Conservation (phyloP, 1,139 yeast genomes). For the Suhomyces guaymorum region DNA sequence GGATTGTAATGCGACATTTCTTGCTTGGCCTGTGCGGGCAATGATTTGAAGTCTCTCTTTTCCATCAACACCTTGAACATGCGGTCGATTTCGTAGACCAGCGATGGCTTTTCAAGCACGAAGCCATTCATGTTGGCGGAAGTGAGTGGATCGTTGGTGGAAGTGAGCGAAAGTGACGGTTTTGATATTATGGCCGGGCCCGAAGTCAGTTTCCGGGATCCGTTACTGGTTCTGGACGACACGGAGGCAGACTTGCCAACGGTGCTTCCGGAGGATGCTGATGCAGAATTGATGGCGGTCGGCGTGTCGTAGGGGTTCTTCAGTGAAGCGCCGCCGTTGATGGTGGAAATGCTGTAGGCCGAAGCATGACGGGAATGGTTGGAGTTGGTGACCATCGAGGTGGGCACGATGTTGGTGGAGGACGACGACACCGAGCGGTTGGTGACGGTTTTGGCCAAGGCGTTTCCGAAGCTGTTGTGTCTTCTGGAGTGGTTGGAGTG, state of each 20-base stretch:
- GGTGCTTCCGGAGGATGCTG: constrained; percentile 1
- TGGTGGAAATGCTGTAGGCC: constrained; percentile 33
- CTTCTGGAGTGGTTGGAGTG: constrained; percentile 9
- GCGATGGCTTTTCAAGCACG: constrained; percentile 54
- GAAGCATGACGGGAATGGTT: constrained; percentile 45
- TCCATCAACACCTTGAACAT: constrained; percentile 73
- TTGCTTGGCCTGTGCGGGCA: constrained; percentile 74
- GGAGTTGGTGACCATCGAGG: constrained; percentile 32
- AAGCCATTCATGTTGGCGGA: constrained; percentile 23
- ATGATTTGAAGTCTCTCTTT: constrained; percentile 76
- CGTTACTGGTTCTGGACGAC: constrained; percentile 2
- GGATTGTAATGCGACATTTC: constrained; percentile 76
- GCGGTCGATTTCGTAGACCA: constrained; percentile 60
- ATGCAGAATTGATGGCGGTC: constrained; percentile 8
- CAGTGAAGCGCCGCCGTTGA: constrained; percentile 6
- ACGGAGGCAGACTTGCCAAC: constrained; percentile 1
- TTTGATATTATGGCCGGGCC: constrained; percentile 31
- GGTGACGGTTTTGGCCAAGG: constrained; percentile 15
- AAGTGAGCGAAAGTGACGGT: constrained; percentile 29
- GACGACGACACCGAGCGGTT: constrained; percentile 20
- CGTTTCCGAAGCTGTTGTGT: constrained; percentile 11
- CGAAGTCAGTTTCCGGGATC: constrained; percentile 12
- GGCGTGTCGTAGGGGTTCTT: constrained; percentile 36
- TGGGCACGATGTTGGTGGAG: constrained; percentile 30
- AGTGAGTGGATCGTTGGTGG: constrained; percentile 23